A percentile compares a stretch with the other conserved stretches of the same genome.
These are phyloP conservation scores for Marchantia paleacea DNA, from an alignment of 225 moss, liverwort and hornwort species.

Conservation along the genomic window DNA sequence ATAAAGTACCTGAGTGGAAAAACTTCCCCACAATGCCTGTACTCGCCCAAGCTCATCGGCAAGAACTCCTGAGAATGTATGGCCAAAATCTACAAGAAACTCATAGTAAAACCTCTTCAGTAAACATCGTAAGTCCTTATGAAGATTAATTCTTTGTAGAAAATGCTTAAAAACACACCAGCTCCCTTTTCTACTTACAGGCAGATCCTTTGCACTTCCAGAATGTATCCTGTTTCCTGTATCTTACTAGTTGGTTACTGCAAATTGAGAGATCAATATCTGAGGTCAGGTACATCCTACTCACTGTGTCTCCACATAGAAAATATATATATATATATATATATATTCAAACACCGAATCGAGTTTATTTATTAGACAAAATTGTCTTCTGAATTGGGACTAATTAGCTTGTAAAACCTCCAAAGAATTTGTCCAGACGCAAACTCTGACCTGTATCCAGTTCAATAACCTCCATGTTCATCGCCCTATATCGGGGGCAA, in stretches of 20 bases:
- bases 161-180: too few species aligned
- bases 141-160: neutral
- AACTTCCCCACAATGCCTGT: conserved; percentile 86
- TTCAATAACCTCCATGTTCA: conserved; percentile 96
- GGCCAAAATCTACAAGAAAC: conserved; percentile 58
- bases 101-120: neutral
- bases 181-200: too few species aligned
- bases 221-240: too few species aligned
- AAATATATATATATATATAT: too few species aligned
- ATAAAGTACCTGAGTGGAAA: conserved; percentile 57
- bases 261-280: too few species aligned
- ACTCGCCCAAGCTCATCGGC: conserved; percentile 76
- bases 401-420: neutral
- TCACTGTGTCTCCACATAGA: too few species aligned
- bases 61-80: conserved; percentile 74
- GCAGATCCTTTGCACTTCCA: too few species aligned
- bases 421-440: neutral
- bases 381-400: neutral
- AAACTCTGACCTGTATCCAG: conserved; percentile 53
- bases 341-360: too few species aligned
- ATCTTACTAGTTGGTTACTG: neutral
- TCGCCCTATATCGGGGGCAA: conserved; percentile 76
- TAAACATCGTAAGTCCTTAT: neutral
- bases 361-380: too few species aligned
- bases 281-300: too few species aligned